Evolutionary conservation across 805 yeast species (phyloP).

Genomic region (Ogataea nonfermentans): DNA sequence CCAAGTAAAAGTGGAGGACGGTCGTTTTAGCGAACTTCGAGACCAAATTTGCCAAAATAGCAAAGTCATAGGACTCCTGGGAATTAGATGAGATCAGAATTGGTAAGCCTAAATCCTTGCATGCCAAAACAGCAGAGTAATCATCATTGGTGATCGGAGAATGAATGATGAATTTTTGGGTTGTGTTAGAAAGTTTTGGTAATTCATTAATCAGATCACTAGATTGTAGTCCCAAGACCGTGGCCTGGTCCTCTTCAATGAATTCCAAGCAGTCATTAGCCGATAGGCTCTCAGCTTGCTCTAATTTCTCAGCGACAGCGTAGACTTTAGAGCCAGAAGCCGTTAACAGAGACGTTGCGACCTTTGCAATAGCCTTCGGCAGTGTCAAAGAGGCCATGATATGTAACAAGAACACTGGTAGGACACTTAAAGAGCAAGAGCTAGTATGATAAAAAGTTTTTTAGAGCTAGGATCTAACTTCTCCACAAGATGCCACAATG

Average conservation of each 20-base stretch:
- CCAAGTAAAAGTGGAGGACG: conserved; percentile 64
- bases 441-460: conserved; percentile 3
- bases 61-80: conserved; percentile 50
- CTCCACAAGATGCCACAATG: conserved; percentile 17
- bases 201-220: conserved; percentile 53
- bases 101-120: conserved; percentile 66
- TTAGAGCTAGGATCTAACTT: not conserved
- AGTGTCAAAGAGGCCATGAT: conserved; percentile 2
- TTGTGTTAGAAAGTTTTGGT: conserved; percentile 47
- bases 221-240: conserved; percentile 53
- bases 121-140: conserved; percentile 64
- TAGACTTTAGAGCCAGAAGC: conserved; percentile 16
- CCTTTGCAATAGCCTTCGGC: conserved; percentile 7
- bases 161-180: conserved; percentile 52
- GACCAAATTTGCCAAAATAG: conserved; percentile 57
- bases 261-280: conserved; percentile 54
- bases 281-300: conserved; percentile 22
- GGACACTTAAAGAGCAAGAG: not conserved
- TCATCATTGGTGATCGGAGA: conserved; percentile 60
- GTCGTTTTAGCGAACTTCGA: conserved; percentile 50
- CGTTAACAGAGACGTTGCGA: conserved; percentile 13
- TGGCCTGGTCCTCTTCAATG: conserved; percentile 38
- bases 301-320: conserved; percentile 9
- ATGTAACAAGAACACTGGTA: not conserved
- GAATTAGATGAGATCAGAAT: conserved; percentile 65